Evolutionary conservation across 176 grass and related monocot species (phyloP).

Genomic region (Hordeum marinum): DNA sequence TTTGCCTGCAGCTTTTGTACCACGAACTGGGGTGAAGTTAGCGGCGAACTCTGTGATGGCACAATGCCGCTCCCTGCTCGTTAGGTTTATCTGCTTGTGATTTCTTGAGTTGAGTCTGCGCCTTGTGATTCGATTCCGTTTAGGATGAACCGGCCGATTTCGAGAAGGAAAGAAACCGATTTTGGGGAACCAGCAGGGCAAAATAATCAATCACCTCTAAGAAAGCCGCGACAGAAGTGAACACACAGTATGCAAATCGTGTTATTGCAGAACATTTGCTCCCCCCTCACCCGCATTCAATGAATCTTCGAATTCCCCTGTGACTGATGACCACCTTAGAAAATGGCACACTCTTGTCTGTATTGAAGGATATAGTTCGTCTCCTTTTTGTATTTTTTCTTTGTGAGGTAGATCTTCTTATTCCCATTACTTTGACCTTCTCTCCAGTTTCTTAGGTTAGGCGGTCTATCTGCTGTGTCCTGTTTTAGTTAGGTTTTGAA

Average conservation of each 20-base stretch:
- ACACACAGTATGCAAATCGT: background rate
- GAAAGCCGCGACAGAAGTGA: background rate
- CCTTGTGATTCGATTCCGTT: background rate
- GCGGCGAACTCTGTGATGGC: background rate
- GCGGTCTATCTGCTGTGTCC: background rate
- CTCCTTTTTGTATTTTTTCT: background rate
- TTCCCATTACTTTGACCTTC: background rate
- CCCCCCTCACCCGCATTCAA: too few relatives aligned
- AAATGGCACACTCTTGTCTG: background rate
- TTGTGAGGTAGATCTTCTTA: background rate
- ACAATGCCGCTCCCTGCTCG: background rate
- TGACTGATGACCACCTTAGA: background rate
- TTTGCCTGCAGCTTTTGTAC: background rate
- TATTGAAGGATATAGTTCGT: background rate
- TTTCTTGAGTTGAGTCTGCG: background rate
- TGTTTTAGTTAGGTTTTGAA: background rate
- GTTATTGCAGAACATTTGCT: background rate
- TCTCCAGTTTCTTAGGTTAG: background rate
- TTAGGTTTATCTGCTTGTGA: background rate
- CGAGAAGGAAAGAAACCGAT: background rate
- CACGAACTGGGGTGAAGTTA: background rate
- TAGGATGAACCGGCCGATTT: background rate
- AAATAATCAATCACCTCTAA: background rate
- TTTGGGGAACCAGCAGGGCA: background rate
- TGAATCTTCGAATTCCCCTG: too few relatives aligned